These are phyloP conservation scores for Cryoendolithus antarcticus DNA, from an alignment of 2,329 filamentous ascomycete species.

Conservation along the genomic window DNA sequence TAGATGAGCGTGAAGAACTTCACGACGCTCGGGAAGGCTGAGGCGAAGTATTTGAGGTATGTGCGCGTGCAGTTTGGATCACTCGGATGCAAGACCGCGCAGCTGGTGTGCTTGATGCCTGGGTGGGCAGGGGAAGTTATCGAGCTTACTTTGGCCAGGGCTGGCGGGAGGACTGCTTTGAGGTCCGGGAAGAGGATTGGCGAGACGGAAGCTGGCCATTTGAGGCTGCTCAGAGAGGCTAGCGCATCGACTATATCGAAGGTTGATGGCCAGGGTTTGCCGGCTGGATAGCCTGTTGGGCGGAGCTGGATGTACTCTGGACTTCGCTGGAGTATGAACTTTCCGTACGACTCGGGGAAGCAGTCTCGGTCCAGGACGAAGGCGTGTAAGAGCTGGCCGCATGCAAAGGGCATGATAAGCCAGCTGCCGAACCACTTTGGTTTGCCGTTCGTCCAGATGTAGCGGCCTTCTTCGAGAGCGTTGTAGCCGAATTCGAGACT, in stretches of 20 bases:
- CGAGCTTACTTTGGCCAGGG: constrained; percentile 56
- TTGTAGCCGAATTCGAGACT: constrained; percentile 84
- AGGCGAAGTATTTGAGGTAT: constrained; percentile 77
- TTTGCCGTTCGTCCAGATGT: constrained; percentile 29
- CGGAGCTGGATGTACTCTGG: constrained; percentile 65
- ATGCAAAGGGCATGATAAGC: constrained; percentile 38
- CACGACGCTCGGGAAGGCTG: constrained; percentile 65
- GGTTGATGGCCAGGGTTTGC: constrained; percentile 60
- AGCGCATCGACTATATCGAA: constrained; percentile 71
- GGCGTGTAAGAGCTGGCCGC: constrained; percentile 37
- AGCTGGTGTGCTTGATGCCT: constrained; percentile 71
- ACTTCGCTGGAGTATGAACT: constrained; percentile 58
- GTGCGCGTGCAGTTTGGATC: constrained; percentile 82
- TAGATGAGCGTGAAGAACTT: constrained; percentile 69
- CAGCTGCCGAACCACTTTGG: constrained; percentile 52
- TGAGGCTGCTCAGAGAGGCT: constrained; percentile 64
- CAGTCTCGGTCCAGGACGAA: constrained; percentile 41
- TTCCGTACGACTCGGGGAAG: constrained; percentile 44
- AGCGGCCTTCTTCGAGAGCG: constrained; percentile 57
- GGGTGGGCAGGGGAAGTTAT: constrained; percentile 79
- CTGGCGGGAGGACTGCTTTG: constrained; percentile 39
- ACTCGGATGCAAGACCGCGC: constrained; percentile 74
- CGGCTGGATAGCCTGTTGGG: constrained; percentile 54
- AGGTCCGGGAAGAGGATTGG: constrained; percentile 73
- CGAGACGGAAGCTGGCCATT: constrained; percentile 79